Evolutionary conservation across 73 alveolate species (phyloP).

Genomic region (Paramecium octaurelia): DNA sequence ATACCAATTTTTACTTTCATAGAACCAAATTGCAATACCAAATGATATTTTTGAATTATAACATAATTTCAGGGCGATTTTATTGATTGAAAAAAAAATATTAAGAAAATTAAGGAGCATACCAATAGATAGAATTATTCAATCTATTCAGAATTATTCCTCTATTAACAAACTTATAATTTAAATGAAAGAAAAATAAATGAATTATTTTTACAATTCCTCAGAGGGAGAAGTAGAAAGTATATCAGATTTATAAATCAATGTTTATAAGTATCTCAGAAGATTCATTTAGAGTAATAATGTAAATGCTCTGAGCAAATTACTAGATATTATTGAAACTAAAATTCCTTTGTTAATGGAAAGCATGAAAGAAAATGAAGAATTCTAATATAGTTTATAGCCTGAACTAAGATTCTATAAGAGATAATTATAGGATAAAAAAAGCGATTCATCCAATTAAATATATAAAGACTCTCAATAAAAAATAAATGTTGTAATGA

Average conservation of each 20-base stretch:
- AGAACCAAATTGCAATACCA: background rate
- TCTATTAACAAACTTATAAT: background rate
- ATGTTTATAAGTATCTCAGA: background rate
- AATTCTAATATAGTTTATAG: background rate
- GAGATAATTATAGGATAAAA: background rate
- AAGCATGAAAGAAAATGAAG: background rate
- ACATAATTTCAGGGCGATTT: background rate
- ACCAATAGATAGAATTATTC: background rate
- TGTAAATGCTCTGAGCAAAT: background rate
- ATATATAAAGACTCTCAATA: background rate
- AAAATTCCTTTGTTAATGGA: background rate
- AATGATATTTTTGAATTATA: background rate
- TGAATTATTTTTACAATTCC: background rate
- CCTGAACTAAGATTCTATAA: background rate
- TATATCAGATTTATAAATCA: background rate
- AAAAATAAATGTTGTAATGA: background rate
- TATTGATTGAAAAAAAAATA: background rate
- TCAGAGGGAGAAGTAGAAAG: background rate
- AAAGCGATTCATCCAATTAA: background rate
- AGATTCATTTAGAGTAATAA: background rate
- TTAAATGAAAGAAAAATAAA: background rate
- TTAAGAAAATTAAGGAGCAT: background rate
- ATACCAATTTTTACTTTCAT: background rate
- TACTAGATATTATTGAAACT: background rate
- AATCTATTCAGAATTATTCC: background rate